Evolutionary conservation across 352 stramenopile genomes (phyloP).

Genomic region (Peronospora destructor): DNA sequence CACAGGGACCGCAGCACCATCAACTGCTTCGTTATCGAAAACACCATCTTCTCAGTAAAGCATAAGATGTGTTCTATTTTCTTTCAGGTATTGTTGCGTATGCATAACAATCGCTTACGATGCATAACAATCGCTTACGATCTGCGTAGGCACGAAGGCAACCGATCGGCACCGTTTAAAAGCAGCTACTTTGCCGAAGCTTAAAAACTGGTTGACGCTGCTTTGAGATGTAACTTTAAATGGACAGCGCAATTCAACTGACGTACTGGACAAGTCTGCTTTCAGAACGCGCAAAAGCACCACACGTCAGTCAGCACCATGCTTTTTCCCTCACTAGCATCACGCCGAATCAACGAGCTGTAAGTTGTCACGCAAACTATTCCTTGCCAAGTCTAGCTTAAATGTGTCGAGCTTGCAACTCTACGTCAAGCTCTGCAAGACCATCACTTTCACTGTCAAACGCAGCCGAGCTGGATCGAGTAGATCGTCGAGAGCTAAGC

Average conservation of each 20-base stretch:
- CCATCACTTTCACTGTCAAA: slow-evolving; percentile 47
- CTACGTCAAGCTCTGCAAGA: slow-evolving; percentile 36
- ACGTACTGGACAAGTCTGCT: slow-evolving; percentile 26
- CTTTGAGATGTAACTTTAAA: neutral
- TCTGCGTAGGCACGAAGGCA: too few relatives aligned
- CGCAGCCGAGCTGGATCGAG: slow-evolving; percentile 21
- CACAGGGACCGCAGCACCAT: too few relatives aligned
- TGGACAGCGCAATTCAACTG: neutral
- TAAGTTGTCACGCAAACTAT: slow-evolving; percentile 2
- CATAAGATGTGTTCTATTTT: too few relatives aligned
- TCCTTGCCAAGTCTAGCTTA: slow-evolving; percentile 1
- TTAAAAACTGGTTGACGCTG: neutral
- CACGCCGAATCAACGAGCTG: too few relatives aligned
- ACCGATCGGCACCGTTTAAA: too few relatives aligned
- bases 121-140: too few relatives aligned
- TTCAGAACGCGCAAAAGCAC: slow-evolving; percentile 32
- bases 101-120: too few relatives aligned
- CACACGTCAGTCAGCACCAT: slow-evolving; percentile 22
- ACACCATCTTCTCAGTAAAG: too few relatives aligned
- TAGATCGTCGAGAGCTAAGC: slow-evolving; percentile 18
- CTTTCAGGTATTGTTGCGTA: too few relatives aligned
- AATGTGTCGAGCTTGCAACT: slow-evolving; percentile 20
- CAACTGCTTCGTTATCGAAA: too few relatives aligned
- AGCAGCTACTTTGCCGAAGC: too few relatives aligned
- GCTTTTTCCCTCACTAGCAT: slow-evolving; percentile 10